A percentile compares a stretch with the other conserved stretches of the same genome.
Evolutionary conservation across 2,329 filamentous ascomycete genomes (phyloP).

Genomic region (Monosporascus sp.): DNA sequence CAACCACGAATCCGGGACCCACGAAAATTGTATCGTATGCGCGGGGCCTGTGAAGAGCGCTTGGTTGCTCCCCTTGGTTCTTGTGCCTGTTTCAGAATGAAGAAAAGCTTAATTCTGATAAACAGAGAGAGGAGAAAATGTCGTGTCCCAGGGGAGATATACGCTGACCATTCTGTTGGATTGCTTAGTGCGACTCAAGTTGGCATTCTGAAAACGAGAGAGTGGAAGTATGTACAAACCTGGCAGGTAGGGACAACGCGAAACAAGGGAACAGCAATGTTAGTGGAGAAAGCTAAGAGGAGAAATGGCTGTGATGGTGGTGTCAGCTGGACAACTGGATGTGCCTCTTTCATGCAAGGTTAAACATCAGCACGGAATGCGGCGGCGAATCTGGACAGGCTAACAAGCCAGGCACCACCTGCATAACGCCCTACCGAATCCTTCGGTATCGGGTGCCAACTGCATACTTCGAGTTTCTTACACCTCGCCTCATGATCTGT

Average conservation of each 20-base stretch:
- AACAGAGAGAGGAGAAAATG: not conserved
- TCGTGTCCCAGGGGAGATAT: not conserved
- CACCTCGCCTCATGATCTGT: too few species aligned
- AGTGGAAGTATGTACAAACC: not conserved
- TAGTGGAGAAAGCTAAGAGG: not conserved
- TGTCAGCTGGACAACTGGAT: not conserved
- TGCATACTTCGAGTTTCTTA: too few species aligned
- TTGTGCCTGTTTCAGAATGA: not conserved
- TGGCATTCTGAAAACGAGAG: not conserved
- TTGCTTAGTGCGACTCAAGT: not conserved
- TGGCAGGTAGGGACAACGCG: not conserved
- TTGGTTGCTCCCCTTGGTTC: not conserved
- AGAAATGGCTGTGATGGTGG: not conserved
- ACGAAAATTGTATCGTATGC: constrained; percentile 5
- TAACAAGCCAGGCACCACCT: too few species aligned
- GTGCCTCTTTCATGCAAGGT: not conserved
- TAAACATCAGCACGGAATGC: not conserved
- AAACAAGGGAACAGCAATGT: not conserved
- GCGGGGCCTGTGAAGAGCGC: not conserved
- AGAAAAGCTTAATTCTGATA: not conserved
- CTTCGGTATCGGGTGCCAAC: too few species aligned
- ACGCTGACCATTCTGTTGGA: not conserved
- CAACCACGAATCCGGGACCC: constrained; percentile 15
- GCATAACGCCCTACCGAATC: too few species aligned
- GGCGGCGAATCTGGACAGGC: not conserved